Evolutionary conservation across 1,139 yeast species (phyloP).

Genomic region (Nadsonia commutata): DNA sequence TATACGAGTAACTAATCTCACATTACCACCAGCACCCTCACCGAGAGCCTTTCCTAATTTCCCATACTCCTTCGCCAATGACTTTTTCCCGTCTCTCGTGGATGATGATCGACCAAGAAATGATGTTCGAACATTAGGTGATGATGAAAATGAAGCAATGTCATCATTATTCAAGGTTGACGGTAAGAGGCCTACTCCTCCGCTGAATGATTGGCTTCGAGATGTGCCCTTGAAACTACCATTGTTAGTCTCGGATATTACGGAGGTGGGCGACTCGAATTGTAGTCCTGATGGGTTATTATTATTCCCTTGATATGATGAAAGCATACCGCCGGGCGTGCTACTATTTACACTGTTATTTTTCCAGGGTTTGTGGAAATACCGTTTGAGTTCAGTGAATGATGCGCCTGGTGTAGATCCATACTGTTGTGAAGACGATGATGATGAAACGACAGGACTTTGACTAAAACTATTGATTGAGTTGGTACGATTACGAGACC

Average conservation of each 20-base stretch:
- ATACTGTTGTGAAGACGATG: not conserved
- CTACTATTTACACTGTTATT: conserved; percentile 7
- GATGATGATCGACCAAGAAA: conserved; percentile 3
- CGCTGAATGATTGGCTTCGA: too few species aligned
- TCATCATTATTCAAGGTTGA: conserved; percentile 1
- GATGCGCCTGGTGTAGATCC: conserved; percentile 11
- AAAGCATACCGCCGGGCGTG: not conserved
- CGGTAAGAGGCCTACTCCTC: not conserved
- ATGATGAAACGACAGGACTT: not conserved
- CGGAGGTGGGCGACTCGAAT: too few species aligned
- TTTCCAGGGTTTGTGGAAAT: conserved; percentile 20
- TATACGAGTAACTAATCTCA: conserved; percentile 54
- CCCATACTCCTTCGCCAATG: conserved; percentile 55
- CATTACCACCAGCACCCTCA: conserved; percentile 95
- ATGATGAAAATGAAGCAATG: conserved; percentile 1
- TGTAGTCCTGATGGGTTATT: too few species aligned
- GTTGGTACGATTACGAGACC: not conserved
- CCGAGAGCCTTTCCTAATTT: conserved; percentile 79
- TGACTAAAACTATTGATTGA: not conserved
- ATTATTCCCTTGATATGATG: not conserved
- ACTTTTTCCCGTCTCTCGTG: conserved; percentile 9
- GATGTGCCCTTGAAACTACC: too few species aligned
- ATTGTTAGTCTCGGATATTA: too few species aligned
- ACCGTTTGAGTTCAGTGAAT: conserved; percentile 19
- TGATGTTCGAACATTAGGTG: not conserved